Evolutionary conservation across 257 asterid species (phyloP).

Genomic region (Solanum piurae): DNA sequence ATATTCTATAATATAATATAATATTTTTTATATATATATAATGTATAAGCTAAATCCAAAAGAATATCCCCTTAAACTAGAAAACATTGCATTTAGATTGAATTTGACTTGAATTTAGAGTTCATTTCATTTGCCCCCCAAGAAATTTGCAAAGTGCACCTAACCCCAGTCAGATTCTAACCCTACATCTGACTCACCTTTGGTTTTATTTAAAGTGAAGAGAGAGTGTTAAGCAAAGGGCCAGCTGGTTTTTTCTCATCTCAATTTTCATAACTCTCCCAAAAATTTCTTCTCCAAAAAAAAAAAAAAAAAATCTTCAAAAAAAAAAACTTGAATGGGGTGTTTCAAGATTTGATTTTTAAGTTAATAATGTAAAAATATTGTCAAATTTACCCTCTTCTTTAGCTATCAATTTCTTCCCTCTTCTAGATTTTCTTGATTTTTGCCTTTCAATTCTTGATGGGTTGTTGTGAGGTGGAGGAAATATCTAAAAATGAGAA

Average conservation of each 20-base stretch:
- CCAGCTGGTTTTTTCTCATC: constrained; percentile 26
- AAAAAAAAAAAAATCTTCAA: too few species aligned
- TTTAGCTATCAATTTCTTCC: background rate
- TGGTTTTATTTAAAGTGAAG: constrained; percentile 54
- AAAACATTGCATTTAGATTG: background rate
- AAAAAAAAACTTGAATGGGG: constrained; percentile 22
- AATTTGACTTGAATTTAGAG: constrained; percentile 45
- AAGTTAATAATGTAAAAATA: constrained; percentile 25
- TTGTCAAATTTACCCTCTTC: background rate
- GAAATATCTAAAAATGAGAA: constrained; percentile 24
- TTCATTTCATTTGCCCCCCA: constrained; percentile 37
- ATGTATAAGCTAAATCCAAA: background rate
- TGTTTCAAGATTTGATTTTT: background rate
- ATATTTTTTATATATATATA: too few species aligned
- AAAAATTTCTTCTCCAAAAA: background rate
- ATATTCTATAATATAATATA: too few species aligned
- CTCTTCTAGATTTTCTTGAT: constrained; percentile 7
- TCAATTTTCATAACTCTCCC: constrained; percentile 15
- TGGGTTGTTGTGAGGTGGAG: constrained; percentile 45
- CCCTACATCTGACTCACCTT: constrained; percentile 33
- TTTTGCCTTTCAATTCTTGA: constrained; percentile 9
- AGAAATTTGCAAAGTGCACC: background rate
- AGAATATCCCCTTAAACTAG: background rate
- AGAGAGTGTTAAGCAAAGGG: constrained; percentile 16
- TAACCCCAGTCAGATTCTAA: constrained; percentile 64